Base-by-base conservation (phyloP, 2,329 filamentous ascomycete genomes). In the Monilinia fructicola region DNA sequence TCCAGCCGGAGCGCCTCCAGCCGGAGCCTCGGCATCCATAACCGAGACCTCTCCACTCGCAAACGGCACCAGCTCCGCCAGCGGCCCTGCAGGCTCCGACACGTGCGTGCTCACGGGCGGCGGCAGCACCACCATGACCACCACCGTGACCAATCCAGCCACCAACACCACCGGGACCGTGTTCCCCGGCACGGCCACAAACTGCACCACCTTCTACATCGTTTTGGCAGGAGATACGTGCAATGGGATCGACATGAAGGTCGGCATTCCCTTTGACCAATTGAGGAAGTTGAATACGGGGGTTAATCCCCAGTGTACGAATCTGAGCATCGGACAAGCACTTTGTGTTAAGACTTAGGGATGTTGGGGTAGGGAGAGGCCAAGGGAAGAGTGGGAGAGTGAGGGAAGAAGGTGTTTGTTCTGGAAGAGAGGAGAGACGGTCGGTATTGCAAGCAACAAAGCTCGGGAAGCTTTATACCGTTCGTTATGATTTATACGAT, bases 141-240 rank as follows among this genome's bases (percentile, higher is more conserved):
- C 23, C 3, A 40, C 38, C 10, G 3, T 16, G 0, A 40, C 35
- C 11, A 35, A 54, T n/a, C 53, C 53, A n/a, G 23, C 18, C 3
- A 46, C 26, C 18, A 60, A 23, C 26, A 38, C 56, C 1, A 38
- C 42, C 2, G 56, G 21, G 38, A 48, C 21, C 12, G 28, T 60
- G 2, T 35, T 60, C 21, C 56, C 56, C 0, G 56, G 56, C n/a
- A 60, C 56, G 1, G 21, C 56, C 5, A 4, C 42, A 60, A 60
- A 26, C 12, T 60, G 56, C 21, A 38, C 42, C 2, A 18, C 21
- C 12, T 60, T 48, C 2, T 48, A 23, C 9, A 48, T 48, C 3
- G 56, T 60, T 7, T 35, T 21, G 5, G 21, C n/a, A 28, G 56
- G 56, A 48, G 56, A 60, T 23, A 60, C 56, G 4, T 60, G 42